phyloP scores from a whole-genome alignment of 2,329 filamentous ascomycete genomes.

The Cladobotryum protrusum region DNA sequence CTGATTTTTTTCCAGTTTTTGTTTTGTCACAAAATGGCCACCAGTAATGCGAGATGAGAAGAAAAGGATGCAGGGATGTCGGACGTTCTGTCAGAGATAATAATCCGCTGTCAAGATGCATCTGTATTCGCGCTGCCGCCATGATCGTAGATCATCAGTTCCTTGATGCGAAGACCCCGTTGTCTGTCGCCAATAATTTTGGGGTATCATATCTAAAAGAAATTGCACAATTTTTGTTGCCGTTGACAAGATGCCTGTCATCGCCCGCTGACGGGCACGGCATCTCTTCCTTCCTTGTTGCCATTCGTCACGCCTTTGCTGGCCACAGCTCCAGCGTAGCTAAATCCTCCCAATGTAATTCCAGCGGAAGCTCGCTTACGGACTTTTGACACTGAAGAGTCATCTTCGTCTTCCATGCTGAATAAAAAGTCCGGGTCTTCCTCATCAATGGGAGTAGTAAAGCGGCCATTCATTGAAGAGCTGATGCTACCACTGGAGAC shows the following conservation, averaged over 20 bases:
- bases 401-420: conserved; percentile 58
- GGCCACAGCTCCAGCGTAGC: conserved; percentile 33
- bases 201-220: conserved; percentile 4
- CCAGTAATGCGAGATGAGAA: conserved; percentile 8
- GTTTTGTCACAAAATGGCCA: conserved; percentile 9
- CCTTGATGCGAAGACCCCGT: conserved; percentile 4
- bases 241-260: conserved; percentile 16
- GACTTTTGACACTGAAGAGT: conserved; percentile 39
- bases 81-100: not conserved
- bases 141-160: conserved; percentile 10
- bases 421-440: conserved; percentile 60
- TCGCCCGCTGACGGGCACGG: conserved; percentile 26
- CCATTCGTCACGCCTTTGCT: conserved; percentile 23
- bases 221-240: conserved; percentile 1
- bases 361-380: conserved; percentile 45
- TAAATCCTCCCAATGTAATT: conserved; percentile 32
- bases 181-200: conserved; percentile 8
- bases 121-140: not conserved
- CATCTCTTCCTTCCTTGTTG: conserved; percentile 24
- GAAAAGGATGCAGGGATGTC: conserved; percentile 4
- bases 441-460: conserved; percentile 60
- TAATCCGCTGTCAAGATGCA: not conserved
- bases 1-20: conserved; percentile 9
- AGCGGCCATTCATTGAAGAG: conserved; percentile 48
- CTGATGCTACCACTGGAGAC: conserved; percentile 54